Conservation (phyloP, 352 stramenopile species). For the Globisporangium solare region DNA sequence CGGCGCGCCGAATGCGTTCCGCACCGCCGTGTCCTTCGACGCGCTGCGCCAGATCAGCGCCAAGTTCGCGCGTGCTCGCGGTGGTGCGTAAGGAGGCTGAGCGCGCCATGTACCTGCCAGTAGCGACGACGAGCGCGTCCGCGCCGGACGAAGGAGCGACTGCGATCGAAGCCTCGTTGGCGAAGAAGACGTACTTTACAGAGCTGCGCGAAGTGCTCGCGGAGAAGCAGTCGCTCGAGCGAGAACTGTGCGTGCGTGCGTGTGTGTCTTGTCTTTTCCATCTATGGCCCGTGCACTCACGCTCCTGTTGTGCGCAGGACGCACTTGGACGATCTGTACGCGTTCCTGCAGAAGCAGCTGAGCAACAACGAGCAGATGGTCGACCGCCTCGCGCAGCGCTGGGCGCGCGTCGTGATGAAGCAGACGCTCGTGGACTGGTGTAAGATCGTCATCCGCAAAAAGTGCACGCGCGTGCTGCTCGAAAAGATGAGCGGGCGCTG, state of each 20-base stretch:
- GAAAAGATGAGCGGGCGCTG: slow-evolving; percentile 52
- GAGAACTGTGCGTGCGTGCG: slow-evolving; percentile 37
- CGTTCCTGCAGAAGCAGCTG: slow-evolving; percentile 52
- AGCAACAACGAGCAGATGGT: slow-evolving; percentile 63
- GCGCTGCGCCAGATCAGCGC: slow-evolving; percentile 33
- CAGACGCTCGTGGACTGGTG: slow-evolving; percentile 68
- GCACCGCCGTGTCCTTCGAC: slow-evolving; percentile 56
- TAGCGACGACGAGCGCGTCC: neutral
- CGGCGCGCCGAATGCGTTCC: slow-evolving; percentile 46
- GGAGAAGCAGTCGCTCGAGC: slow-evolving; percentile 33
- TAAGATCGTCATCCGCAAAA: slow-evolving; percentile 67
- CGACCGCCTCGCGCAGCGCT: slow-evolving; percentile 47
- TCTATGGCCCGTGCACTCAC: too few relatives aligned
- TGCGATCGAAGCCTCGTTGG: slow-evolving; percentile 20
- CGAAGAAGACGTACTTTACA: slow-evolving; percentile 43
- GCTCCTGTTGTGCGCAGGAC: neutral
- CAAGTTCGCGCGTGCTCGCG: slow-evolving; percentile 43
- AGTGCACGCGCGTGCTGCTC: slow-evolving; percentile 64
- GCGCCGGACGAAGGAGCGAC: neutral
- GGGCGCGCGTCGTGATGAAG: slow-evolving; percentile 39
- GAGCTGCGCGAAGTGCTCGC: slow-evolving; percentile 40
- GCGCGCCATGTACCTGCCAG: slow-evolving; percentile 35
- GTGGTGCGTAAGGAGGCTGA: slow-evolving; percentile 33
- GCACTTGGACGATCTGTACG: slow-evolving; percentile 36
- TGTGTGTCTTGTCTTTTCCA: neutral